These are phyloP conservation scores for Teunomyces lycoperdinae DNA, from an alignment of 805 yeast genomes.

Conservation along the genomic window DNA sequence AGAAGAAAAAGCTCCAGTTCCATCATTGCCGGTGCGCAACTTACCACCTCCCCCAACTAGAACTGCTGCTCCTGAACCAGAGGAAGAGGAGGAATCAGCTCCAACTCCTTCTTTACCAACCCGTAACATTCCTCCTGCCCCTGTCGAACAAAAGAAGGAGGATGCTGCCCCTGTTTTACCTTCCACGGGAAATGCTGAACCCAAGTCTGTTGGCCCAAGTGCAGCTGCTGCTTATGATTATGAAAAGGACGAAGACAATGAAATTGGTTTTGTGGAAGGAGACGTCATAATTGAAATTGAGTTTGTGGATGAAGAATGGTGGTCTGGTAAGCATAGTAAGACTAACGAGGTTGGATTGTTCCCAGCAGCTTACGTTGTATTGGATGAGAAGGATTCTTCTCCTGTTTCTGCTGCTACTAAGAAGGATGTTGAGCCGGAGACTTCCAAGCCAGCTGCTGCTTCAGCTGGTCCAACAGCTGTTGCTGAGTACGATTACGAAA, in stretches of 20 bases:
- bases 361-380: slow-evolving; percentile 52
- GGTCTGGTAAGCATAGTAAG: slow-evolving; percentile 42
- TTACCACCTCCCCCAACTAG: slow-evolving; percentile 13
- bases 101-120: slow-evolving; percentile 14
- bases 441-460: slow-evolving; percentile 8
- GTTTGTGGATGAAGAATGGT: slow-evolving; percentile 74
- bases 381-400: slow-evolving; percentile 15
- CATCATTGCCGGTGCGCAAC: slow-evolving; percentile 14
- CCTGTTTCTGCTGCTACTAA: slow-evolving; percentile 10
- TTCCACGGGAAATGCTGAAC: slow-evolving; percentile 6
- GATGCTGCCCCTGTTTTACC: slow-evolving; percentile 14
- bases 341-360: slow-evolving; percentile 53
- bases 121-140: slow-evolving; percentile 13
- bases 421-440: slow-evolving; percentile 13
- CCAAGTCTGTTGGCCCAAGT: slow-evolving; percentile 15
- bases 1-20: slow-evolving; percentile 15
- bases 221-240: slow-evolving; percentile 86
- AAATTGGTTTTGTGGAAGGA: slow-evolving; percentile 63
- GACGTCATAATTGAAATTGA: slow-evolving; percentile 66
- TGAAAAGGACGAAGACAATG: slow-evolving; percentile 73
- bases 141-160: slow-evolving; percentile 15
- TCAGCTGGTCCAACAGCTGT: slow-evolving; percentile 42
- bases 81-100: slow-evolving; percentile 18
- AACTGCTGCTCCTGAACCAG: slow-evolving; percentile 7
- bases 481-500: slow-evolving; percentile 80